These are phyloP conservation scores for Saksenaea vasiformis DNA, from an alignment of 371 early-diverging fungal species.

Conservation along the genomic window DNA sequence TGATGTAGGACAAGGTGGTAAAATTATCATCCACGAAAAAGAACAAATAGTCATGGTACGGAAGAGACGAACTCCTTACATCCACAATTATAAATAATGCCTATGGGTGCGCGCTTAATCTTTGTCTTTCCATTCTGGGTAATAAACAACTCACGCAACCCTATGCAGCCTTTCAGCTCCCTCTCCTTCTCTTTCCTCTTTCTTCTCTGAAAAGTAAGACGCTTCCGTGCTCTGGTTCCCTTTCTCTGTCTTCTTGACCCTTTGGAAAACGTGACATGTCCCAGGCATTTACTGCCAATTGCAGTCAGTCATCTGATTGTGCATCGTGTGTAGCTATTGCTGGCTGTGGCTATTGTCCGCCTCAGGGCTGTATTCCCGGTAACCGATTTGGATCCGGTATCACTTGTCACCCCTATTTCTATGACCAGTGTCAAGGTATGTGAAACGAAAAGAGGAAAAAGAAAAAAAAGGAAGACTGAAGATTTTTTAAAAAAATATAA, in stretches of 20 bases:
- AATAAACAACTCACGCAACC: background rate
- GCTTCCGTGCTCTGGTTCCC: background rate
- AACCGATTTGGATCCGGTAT: background rate
- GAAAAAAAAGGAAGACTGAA: background rate
- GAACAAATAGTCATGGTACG: too few relatives aligned
- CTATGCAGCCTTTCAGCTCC: background rate
- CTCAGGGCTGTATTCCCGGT: constrained; percentile 8
- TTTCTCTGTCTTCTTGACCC: background rate
- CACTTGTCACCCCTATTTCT: background rate
- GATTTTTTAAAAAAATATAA: background rate
- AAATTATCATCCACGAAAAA: too few relatives aligned
- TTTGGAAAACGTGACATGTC: background rate
- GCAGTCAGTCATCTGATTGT: constrained; percentile 7
- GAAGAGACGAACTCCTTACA: too few relatives aligned
- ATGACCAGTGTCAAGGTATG: constrained; percentile 2
- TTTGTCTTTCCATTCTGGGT: background rate
- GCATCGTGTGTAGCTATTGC: constrained; percentile 9
- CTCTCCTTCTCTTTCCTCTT: constrained; percentile 1
- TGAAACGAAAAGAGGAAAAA: background rate
- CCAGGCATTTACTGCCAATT: background rate
- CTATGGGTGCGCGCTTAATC: background rate
- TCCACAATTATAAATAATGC: too few relatives aligned
- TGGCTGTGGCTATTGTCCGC: constrained; percentile 10
- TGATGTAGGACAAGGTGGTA: too few relatives aligned
- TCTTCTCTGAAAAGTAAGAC: background rate